A percentile compares a stretch with the other conserved stretches of the same genome.
These are phyloP conservation scores for Stereocaulon alpinum DNA, from an alignment of 495 filamentous ascomycete genomes.

Conservation along the genomic window DNA sequence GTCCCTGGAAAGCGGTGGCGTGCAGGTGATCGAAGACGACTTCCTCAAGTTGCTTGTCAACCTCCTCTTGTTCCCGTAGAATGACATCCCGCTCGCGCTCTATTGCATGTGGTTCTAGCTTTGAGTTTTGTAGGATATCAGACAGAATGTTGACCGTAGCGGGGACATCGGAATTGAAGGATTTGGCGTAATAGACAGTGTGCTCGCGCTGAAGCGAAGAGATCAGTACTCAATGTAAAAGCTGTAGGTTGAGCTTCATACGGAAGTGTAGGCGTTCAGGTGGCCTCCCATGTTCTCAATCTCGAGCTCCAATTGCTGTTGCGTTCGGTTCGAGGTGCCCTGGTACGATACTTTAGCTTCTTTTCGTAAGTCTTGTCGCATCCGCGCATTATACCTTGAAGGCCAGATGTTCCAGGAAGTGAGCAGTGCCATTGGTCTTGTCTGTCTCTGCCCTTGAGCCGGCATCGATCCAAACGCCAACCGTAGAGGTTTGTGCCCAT, in stretches of 20 bases:
- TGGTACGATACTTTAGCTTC: constrained; percentile 28
- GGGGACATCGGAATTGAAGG: constrained; percentile 94
- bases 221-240: constrained; percentile 7
- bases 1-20: constrained; percentile 91
- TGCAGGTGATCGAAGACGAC: constrained; percentile 99
- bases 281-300: constrained; percentile 99
- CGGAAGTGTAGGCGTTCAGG: constrained; percentile 98
- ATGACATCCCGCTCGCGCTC: constrained; percentile 98
- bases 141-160: constrained; percentile 94
- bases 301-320: constrained; percentile 95
- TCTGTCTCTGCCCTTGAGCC: constrained; percentile 96
- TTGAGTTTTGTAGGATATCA: constrained; percentile 98
- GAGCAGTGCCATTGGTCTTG: constrained; percentile 96
- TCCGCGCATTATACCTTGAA: constrained; percentile 67
- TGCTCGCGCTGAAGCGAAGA: constrained; percentile 66
- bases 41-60: constrained; percentile 98
- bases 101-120: constrained; percentile 83
- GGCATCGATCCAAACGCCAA: constrained; percentile 98
- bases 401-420: constrained; percentile 98
- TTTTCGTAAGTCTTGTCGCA: constrained; percentile 15
- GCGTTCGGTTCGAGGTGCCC: constrained; percentile 87
- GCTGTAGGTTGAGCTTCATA: constrained; percentile 40
- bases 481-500: constrained; percentile 96
- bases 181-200: constrained; percentile 99
- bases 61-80: constrained; percentile 96